These are phyloP conservation scores for Suillus brevipes DNA, from an alignment of 768 basidiomycete species.

Conservation along the genomic window DNA sequence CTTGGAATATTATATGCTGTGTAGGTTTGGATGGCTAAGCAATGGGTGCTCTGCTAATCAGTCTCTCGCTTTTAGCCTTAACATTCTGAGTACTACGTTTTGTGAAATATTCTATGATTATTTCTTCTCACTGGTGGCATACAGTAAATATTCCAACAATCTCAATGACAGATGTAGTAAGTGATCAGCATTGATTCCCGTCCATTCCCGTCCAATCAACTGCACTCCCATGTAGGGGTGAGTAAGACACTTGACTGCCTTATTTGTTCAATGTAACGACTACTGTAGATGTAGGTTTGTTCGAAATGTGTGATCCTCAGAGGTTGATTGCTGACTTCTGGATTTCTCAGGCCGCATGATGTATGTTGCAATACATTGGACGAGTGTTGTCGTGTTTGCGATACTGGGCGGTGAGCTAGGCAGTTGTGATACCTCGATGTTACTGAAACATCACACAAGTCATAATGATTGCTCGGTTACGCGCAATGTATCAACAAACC, in stretches of 20 bases:
- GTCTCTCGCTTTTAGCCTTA: background rate
- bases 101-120: background rate
- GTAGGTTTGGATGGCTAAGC: background rate
- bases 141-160: background rate
- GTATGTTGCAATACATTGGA: background rate
- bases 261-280: background rate
- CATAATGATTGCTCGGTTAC: background rate
- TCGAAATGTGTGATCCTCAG: background rate
- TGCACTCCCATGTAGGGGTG: background rate
- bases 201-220: background rate
- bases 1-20: constrained; percentile 2
- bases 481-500: background rate
- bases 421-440: background rate
- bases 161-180: background rate
- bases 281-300: background rate
- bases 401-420: background rate
- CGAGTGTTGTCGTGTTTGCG: background rate
- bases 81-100: background rate
- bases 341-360: background rate
- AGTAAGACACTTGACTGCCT: background rate
- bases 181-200: background rate
- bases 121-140: background rate
- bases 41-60: background rate
- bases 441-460: background rate
- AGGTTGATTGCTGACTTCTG: background rate